These are phyloP conservation scores for Cyamopsis tetragonoloba DNA, from an alignment of 306 rosid genomes.

Conservation along the genomic window DNA sequence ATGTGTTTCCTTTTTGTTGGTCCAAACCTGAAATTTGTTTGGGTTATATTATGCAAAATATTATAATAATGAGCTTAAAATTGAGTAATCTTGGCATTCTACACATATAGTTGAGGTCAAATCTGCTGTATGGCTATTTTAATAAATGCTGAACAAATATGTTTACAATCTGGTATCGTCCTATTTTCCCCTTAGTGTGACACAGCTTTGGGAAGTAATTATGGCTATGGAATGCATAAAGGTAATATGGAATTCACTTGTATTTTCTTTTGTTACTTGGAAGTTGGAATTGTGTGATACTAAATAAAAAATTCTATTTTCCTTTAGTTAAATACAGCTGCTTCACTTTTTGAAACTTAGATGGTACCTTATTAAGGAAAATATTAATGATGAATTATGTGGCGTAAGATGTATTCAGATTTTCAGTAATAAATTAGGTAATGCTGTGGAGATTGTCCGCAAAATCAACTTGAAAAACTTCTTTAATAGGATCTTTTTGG, in stretches of 20 bases:
- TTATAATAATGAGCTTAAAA: slow-evolving; percentile 10
- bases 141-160: not conserved
- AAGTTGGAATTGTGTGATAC: slow-evolving; percentile 9
- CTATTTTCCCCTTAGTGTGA: not conserved
- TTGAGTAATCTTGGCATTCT: not conserved
- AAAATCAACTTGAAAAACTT: not conserved
- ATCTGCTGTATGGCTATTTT: not conserved
- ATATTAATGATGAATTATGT: not conserved
- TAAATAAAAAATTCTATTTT: not conserved
- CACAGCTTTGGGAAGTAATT: slow-evolving; percentile 8
- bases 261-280: slow-evolving; percentile 1
- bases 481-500: not conserved
- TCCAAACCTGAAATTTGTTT: not conserved
- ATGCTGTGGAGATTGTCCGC: not conserved
- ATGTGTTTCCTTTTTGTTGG: slow-evolving; percentile 16
- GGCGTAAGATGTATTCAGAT: not conserved
- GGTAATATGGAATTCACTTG: not conserved
- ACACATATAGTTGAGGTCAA: slow-evolving; percentile 9
- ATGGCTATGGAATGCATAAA: not conserved
- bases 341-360: slow-evolving; percentile 4
- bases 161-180: not conserved
- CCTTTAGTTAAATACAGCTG: not conserved
- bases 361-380: slow-evolving; percentile 5
- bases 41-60: not conserved
- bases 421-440: not conserved